phyloP scores from a whole-genome alignment of 495 filamentous ascomycete species.

The Margaritispora aquatica region DNA sequence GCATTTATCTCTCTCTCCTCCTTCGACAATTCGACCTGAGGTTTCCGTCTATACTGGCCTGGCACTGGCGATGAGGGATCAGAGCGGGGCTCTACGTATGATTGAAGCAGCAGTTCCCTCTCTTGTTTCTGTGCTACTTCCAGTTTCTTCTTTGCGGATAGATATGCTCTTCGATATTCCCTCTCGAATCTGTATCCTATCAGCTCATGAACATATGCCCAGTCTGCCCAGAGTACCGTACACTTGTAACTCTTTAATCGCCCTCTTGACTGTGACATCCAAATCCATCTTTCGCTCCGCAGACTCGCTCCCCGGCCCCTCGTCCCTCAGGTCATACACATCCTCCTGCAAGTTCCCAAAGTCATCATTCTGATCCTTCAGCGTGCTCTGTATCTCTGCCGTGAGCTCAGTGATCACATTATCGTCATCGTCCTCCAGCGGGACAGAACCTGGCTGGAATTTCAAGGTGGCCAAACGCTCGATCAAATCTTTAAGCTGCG shows the following conservation, averaged over 20 bases:
- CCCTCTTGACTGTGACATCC: constrained; percentile 29
- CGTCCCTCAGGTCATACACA: constrained; percentile 56
- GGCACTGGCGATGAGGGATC: constrained; percentile 18
- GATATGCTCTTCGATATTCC: constrained; percentile 78
- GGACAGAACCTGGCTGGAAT: constrained; percentile 52
- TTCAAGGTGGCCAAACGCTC: constrained; percentile 64
- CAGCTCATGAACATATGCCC: neutral
- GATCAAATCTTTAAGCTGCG: constrained; percentile 66
- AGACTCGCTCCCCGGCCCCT: constrained; percentile 33
- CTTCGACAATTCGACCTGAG: constrained; percentile 29
- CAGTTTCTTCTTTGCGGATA: constrained; percentile 72
- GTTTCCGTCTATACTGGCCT: constrained; percentile 26
- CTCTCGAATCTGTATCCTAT: constrained; percentile 50
- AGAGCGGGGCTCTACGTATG: constrained; percentile 33
- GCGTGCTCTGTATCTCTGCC: constrained; percentile 70
- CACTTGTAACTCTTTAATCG: constrained; percentile 29
- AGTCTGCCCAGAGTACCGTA: neutral
- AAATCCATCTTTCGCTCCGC: constrained; percentile 18
- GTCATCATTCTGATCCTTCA: constrained; percentile 83
- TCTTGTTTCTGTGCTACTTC: constrained; percentile 67
- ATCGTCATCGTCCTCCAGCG: constrained; percentile 43
- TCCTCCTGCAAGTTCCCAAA: constrained; percentile 78
- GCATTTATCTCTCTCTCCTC: constrained; percentile 66
- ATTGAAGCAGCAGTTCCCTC: constrained; percentile 70
- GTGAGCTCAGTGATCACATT: constrained; percentile 71